Percentiles rank a stretch among this genome's conserved stretches.
Conservation (phyloP, 257 asterid species). For the Primulina tabacum region DNA sequence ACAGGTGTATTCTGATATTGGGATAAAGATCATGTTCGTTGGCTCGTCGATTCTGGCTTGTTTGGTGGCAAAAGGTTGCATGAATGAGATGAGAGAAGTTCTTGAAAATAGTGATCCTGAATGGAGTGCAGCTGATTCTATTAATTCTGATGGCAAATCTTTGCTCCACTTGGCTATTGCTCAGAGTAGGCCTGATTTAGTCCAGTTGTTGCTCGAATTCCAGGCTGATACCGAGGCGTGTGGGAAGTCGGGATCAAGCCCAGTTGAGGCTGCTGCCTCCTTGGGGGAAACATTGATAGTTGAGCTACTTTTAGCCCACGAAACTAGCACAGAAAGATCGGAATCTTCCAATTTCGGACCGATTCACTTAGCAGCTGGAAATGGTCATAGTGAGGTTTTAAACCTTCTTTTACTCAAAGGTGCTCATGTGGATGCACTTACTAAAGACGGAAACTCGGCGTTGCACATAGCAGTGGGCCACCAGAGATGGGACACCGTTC, state of each 20-base stretch:
- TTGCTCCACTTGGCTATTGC: conserved; percentile 61
- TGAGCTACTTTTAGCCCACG: conserved; percentile 59
- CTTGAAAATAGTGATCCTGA: conserved; percentile 54
- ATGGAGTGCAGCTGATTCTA: conserved; percentile 55
- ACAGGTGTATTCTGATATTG: conserved; percentile 75
- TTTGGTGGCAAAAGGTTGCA: conserved; percentile 41
- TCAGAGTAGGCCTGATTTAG: conserved; percentile 66
- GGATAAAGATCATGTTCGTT: conserved; percentile 60
- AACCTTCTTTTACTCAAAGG: conserved; percentile 64
- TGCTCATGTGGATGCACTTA: conserved; percentile 45
- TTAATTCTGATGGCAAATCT: conserved; percentile 58
- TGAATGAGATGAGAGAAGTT: conserved; percentile 74
- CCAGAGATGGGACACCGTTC: conserved; percentile 53
- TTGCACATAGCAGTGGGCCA: conserved; percentile 68
- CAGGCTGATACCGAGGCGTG: conserved; percentile 47
- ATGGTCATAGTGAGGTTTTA: conserved; percentile 58
- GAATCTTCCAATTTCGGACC: conserved; percentile 58
- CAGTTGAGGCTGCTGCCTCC: conserved; percentile 71
- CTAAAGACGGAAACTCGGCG: conserved; percentile 61
- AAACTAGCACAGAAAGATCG: conserved; percentile 51
- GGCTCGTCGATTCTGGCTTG: conserved; percentile 53
- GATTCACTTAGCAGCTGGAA: conserved; percentile 51
- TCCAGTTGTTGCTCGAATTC: conserved; percentile 65
- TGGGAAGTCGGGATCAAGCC: conserved; percentile 50
- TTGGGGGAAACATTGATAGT: conserved; percentile 59